A percentile compares a stretch with the other conserved stretches of the same genome.
Conservation (phyloP, 192 early-diverging fungal genomes). For the Spinellus fusiger region DNA sequence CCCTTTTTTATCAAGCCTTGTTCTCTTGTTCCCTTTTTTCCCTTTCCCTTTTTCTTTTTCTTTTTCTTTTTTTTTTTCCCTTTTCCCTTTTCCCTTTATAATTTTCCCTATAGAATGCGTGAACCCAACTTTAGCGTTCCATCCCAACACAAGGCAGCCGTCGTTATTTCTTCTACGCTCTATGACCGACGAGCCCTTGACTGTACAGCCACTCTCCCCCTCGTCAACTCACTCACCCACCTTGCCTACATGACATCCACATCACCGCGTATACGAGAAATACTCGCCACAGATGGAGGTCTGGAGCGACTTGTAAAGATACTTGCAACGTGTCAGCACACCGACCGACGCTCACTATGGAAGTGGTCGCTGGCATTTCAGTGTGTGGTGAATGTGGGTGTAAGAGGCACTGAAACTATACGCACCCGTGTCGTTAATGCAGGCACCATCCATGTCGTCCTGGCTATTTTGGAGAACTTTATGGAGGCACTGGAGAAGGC, state of each 20-base stretch:
- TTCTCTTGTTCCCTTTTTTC: background rate
- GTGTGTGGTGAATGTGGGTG: slow-evolving; percentile 81
- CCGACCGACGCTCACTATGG: slow-evolving; percentile 68
- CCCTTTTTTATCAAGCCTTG: slow-evolving; percentile 19
- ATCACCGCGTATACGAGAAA: slow-evolving; percentile 72
- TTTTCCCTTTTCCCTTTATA: slow-evolving; percentile 18
- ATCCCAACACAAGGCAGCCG: slow-evolving; percentile 69
- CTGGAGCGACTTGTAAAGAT: slow-evolving; percentile 83
- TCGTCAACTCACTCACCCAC: slow-evolving; percentile 85
- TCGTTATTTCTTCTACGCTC: slow-evolving; percentile 69
- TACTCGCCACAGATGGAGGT: slow-evolving; percentile 82
- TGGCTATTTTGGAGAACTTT: slow-evolving; percentile 68
- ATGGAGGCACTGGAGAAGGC: slow-evolving; percentile 46
- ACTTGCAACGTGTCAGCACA: slow-evolving; percentile 46
- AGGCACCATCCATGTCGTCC: slow-evolving; percentile 78
- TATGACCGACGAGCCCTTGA: slow-evolving; percentile 97
- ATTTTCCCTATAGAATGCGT: slow-evolving; percentile 50
- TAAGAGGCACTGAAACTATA: slow-evolving; percentile 74
- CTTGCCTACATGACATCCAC: slow-evolving; percentile 82
- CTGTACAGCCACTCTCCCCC: slow-evolving; percentile 78
- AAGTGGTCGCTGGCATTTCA: slow-evolving; percentile 82
- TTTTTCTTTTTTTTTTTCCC: slow-evolving; percentile 13
- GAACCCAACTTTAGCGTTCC: slow-evolving; percentile 81
- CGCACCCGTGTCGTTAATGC: slow-evolving; percentile 80
- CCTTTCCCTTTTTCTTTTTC: slow-evolving; percentile 14